Base-by-base conservation (phyloP, 2,329 filamentous ascomycete species). In the Botrytis byssoidea region DNA sequence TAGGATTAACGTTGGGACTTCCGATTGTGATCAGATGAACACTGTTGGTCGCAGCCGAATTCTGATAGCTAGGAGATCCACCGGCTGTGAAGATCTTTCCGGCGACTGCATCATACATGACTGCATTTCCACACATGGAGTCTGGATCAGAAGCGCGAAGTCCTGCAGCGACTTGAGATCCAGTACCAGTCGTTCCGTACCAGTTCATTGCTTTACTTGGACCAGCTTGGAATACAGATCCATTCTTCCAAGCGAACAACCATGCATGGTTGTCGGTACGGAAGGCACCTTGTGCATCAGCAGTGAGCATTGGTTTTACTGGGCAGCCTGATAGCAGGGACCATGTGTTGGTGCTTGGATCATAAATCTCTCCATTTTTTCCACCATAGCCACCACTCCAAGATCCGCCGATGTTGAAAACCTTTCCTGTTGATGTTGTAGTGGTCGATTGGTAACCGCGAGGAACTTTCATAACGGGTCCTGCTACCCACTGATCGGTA, bases 331-430 rank as follows among this genome's bases (percentile, higher is more conserved):
- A 77, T 0, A 88, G 79, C 32, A 81, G 76, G 0, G 81, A 84
- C 88, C 88, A 90, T 4, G 79, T 79, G 48, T 86, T 83, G 5
- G 81, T 77, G 1, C 74, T 78, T 0, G 85, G 83, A 73, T 86
- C 81, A 78, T 85, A 89, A 29, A 89, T 79, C 77, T 91, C 89
- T 61, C 86, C 88, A 74, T 88, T 85, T 82, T 90, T 90, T 44
- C 83, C 83, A 46, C 85, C 83, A 6, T 77, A 73, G 0, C 82
- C 84, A 44, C 88, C 88, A 16, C 83, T 86, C 83, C 84, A 88
- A 0, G 86, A 88, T 6, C 89, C 88, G 29, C 89, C 88, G 55
- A 77, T 89, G 20, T 83, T 85, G 79, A 90, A 90, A 37, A 89
- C 83, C 0, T 84, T 82, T 7, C 88, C 88, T 74, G 44, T 59